Conservation (phyloP, 202 grass and related monocot genomes). For the Saccharum hybrid region DNA sequence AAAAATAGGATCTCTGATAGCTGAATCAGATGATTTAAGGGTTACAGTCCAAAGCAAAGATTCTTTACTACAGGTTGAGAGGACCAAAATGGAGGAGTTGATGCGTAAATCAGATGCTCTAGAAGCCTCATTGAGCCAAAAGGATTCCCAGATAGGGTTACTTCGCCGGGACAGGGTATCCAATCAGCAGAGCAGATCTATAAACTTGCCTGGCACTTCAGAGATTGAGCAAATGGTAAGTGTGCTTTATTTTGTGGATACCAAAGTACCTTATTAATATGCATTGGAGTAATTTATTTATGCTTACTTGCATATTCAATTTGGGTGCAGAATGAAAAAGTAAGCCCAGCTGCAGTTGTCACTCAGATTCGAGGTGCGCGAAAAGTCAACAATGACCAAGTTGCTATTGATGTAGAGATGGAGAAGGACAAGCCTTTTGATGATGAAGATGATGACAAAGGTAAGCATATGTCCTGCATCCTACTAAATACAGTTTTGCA, state of each 20-base stretch:
- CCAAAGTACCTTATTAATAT: slow-evolving; percentile 3
- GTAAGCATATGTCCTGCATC: slow-evolving; percentile 46
- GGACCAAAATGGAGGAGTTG: slow-evolving; percentile 75
- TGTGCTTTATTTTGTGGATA: slow-evolving; percentile 23
- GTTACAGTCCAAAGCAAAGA: slow-evolving; percentile 76
- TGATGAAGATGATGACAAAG: slow-evolving; percentile 98
- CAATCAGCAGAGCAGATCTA: slow-evolving; percentile 56
- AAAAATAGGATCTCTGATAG: slow-evolving; percentile 68
- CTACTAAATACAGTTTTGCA: slow-evolving; percentile 24
- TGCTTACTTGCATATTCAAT: slow-evolving; percentile 41
- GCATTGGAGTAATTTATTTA: slow-evolving; percentile 13
- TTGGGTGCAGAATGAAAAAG: slow-evolving; percentile 64
- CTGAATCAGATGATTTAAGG: slow-evolving; percentile 74
- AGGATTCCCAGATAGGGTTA: slow-evolving; percentile 67
- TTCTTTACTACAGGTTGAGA: slow-evolving; percentile 74
- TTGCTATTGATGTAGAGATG: slow-evolving; percentile 83
- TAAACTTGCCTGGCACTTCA: slow-evolving; percentile 62
- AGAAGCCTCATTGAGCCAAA: slow-evolving; percentile 69
- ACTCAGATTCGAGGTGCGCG: slow-evolving; percentile 70
- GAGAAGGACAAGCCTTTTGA: slow-evolving; percentile 64
- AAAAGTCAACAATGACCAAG: slow-evolving; percentile 86
- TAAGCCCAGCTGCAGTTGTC: slow-evolving; percentile 56
- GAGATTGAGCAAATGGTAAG: slow-evolving; percentile 88
- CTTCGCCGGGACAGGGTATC: slow-evolving; percentile 55
- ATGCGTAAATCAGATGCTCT: slow-evolving; percentile 71